Conservation (phyloP, 345 rosid species). For the Hypericum androsaemum region DNA sequence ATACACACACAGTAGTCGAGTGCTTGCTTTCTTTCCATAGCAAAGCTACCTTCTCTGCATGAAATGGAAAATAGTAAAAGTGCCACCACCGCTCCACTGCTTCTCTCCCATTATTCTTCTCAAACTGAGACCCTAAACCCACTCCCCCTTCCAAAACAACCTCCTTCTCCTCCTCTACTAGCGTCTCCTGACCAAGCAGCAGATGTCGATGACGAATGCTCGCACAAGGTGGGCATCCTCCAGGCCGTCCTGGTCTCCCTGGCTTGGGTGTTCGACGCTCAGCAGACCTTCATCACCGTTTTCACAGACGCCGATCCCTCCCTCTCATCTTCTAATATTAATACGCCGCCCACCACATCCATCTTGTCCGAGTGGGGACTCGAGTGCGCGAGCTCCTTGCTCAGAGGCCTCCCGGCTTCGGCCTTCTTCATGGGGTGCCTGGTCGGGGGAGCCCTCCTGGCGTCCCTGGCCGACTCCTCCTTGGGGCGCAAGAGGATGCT, state of each 20-base stretch:
- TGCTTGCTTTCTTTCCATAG: no score
- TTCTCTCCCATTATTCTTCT: no score
- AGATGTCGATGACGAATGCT: no score
- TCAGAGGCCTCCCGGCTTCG: constrained; percentile 49
- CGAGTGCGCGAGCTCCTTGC: constrained; percentile 32
- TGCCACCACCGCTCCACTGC: no score
- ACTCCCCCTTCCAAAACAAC: no score
- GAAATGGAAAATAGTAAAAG: no score
- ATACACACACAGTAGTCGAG: no score
- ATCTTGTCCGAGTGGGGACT: constrained; percentile 50
- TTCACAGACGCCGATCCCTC: constrained; percentile 47
- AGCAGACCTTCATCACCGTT: constrained; percentile 52
- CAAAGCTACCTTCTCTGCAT: no score
- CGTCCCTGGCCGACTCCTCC: constrained; percentile 45
- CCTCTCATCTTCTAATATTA: not conserved
- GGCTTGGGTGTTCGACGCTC: constrained; percentile 49
- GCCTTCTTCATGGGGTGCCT: constrained; percentile 54
- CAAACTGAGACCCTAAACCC: no score
- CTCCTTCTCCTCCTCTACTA: no score
- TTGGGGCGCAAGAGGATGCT: constrained; percentile 55
- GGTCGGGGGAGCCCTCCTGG: constrained; percentile 37
- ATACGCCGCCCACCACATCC: constrained; percentile 20
- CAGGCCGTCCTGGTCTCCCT: constrained; percentile 47
- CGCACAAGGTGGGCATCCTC: constrained; percentile 1
- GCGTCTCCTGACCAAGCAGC: no score